Base-by-base conservation (phyloP, 306 rosid genomes). In the Dalbergia cochinchinensis region DNA sequence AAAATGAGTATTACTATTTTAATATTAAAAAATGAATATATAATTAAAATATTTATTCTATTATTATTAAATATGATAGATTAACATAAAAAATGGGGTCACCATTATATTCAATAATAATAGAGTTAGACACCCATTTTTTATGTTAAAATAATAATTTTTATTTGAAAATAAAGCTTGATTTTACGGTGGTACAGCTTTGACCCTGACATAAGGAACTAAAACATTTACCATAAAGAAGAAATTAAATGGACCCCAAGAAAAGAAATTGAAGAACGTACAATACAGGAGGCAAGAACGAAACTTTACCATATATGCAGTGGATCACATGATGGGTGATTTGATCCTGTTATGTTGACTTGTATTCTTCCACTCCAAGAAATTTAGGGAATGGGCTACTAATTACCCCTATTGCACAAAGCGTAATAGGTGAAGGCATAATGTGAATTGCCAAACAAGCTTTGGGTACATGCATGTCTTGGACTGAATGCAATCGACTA, bases 331-430 rank as follows among this genome's bases (percentile, higher is more conserved):
- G 35, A 64, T 65, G 47, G 59, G 35, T 11, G 26, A 73, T 78
- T 34, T 77, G 74, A 48, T 82, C 41, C 15, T 33, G 62, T 77
- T 48, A 6, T 14, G 54, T 73, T 76, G 16, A 37, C 35, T 39
- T 12, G 35, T 44, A 53, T 12, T 44, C 78, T 78, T 84, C 48
- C 62, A 71, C 68, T 33, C 67, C 77, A 73, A 73, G 73, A 63
- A 58, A 47, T 10, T 47, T 3, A 47, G 53, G 72, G 33, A 39
- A 57, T 0, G 26, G 35, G 54, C 8, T 12, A 11, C 53, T 47
- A 47, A 12, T 47, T 6, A 7, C 7, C 8, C 11, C 48, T 8
- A 8, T 42, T 42, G 2, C 14, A 48, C 41, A 7, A 20, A 3
- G 5, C 4, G 1, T 59, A 59, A 22, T 73, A 41, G 73, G 63